phyloP scores from a whole-genome alignment of 306 rosid species.

The Sechiopsis laciniata region DNA sequence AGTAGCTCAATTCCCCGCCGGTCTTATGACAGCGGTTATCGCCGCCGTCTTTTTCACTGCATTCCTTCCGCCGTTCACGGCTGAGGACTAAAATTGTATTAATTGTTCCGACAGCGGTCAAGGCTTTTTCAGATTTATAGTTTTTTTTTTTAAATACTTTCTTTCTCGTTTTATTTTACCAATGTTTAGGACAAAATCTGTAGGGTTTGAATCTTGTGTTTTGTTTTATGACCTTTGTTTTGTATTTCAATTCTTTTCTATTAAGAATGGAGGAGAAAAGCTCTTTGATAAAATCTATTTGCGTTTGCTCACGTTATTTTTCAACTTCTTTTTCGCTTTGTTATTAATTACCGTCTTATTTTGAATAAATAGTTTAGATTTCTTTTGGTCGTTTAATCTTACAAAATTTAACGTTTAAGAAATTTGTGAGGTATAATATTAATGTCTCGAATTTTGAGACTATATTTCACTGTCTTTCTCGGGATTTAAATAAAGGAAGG shows the following conservation, averaged over 20 bases:
- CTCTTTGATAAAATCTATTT: neutral
- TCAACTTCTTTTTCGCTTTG: too few species aligned
- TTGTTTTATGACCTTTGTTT: neutral
- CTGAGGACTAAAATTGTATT: neutral
- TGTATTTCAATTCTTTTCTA: neutral
- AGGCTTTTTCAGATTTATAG: neutral
- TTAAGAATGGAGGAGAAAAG: neutral
- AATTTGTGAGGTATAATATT: too few species aligned
- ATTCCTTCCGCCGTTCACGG: slow-evolving; percentile 11
- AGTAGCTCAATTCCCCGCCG: slow-evolving; percentile 22
- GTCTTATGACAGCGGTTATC: slow-evolving; percentile 29
- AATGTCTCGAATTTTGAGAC: too few species aligned
- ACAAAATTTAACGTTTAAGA: neutral
- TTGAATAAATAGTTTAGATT: too few species aligned
- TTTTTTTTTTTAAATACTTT: neutral
- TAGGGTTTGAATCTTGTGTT: neutral
- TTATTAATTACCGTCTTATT: too few species aligned
- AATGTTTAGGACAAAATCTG: neutral
- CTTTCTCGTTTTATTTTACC: too few species aligned
- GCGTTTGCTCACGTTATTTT: neutral
- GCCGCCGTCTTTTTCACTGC: slow-evolving; percentile 20
- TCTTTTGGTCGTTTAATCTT: neutral
- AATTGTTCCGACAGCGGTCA: too few species aligned
- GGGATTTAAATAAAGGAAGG: too few species aligned
- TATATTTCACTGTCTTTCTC: too few species aligned